Base-by-base conservation (phyloP, 1,284 basidiomycete genomes). In the Ceratorhiza oryzae-sativae region DNA sequence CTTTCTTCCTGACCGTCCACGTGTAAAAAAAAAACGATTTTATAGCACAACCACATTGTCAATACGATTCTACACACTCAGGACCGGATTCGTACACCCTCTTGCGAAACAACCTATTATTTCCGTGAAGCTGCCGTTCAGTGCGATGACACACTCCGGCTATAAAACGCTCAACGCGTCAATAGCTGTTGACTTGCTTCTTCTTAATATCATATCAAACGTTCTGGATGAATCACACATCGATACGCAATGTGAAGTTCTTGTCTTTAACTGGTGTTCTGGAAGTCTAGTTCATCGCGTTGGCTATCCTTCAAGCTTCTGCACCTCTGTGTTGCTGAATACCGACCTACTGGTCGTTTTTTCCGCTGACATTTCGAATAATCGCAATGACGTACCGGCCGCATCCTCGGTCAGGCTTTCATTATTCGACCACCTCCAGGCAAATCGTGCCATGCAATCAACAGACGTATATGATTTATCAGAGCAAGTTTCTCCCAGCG, bases 31-130 rank as follows among this genome's bases (percentile, higher is more conserved):
- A n/a, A 39, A 13, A 6, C 13, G 5, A 25, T 27, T 9, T 23
- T 9, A 23, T 9, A 51, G 23, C 20, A 3, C 6, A 5, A 23
- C 2, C 3, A 20, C 55, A 9, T 23, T 58, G 13, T 20, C 23
- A 8, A 25, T 51, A 51, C 4, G 45, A 18, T 41, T 62, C 23
- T 20, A 25, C 32, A 45, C 60, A 6, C 60, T 62, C 42, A 18
- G 25, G 32, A 48, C 60, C 12, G 60, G 60, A 5, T 15, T 62
- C 30, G 60, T 23, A 2, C 60, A 62, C 36, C 60, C 45, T 20
- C 32, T 46, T 27, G 60, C 60, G 2, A 42, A 34, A 32, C 45
- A 39, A 2, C 41, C 25, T 30, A 46, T 62, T n/a, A 30, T 62
- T 42, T 23, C 25, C 3, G 3, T 62, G 10, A 8, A 6, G 60